Percentiles rank a stretch among this genome's conserved stretches.
Conservation (phyloP, 164 flowering plant genomes). For the Cinnamomum chago region DNA sequence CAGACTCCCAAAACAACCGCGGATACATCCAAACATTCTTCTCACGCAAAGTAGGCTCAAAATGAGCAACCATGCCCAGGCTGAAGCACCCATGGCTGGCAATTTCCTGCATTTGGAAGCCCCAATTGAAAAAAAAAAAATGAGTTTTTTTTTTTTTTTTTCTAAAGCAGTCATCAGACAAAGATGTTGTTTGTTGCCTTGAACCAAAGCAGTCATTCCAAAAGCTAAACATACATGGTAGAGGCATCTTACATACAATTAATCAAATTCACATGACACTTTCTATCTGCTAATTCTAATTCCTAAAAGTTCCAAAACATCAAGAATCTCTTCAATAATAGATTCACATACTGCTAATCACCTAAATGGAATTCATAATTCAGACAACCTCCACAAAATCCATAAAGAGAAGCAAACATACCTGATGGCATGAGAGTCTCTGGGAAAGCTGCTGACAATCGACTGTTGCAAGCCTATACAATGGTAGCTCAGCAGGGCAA, state of each 20-base stretch:
- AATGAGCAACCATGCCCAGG: conserved; percentile 88
- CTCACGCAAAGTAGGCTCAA: conserved; percentile 51
- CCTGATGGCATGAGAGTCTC: conserved; percentile 89
- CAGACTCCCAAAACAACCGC: conserved; percentile 94
- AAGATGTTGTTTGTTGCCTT: too few relatives aligned
- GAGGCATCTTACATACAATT: neutral
- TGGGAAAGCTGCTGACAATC: conserved; percentile 54
- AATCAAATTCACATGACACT: too few relatives aligned
- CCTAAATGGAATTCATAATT: too few relatives aligned
- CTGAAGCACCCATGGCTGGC: conserved; percentile 96
- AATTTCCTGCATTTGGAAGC: conserved; percentile 61
- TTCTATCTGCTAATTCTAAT: too few relatives aligned
- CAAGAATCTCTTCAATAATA: neutral
- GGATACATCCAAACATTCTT: conserved; percentile 84
- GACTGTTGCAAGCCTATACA: conserved; percentile 66
- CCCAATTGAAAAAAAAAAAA: neutral
- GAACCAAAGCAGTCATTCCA: too few relatives aligned
- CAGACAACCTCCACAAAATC: too few relatives aligned
- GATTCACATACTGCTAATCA: neutral
- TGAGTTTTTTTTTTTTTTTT: too few relatives aligned
- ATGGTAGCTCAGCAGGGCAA: conserved; percentile 73
- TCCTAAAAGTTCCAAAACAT: too few relatives aligned
- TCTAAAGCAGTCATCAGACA: too few relatives aligned
- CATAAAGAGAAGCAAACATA: conserved; percentile 2
- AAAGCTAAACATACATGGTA: too few relatives aligned